These are phyloP conservation scores for Chenopodium album DNA, from an alignment of 148 eudicot genomes.

Conservation along the genomic window DNA sequence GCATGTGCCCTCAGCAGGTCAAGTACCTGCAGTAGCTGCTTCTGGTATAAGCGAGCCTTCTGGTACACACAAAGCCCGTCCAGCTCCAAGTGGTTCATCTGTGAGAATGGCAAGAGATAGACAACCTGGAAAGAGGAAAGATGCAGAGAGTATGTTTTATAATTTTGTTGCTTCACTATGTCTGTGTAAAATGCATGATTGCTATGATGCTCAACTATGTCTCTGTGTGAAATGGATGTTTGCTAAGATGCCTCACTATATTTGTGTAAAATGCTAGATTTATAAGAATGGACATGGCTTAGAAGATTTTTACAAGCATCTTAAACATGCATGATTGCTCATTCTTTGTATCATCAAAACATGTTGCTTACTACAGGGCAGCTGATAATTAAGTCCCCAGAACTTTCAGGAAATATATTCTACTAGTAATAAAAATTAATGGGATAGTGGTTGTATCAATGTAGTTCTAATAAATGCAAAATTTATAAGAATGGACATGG, in stretches of 20 bases:
- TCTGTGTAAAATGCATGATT: too few species aligned
- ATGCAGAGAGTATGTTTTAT: slow-evolving; percentile 55
- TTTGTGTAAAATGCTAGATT: too few species aligned
- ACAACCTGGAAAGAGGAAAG: slow-evolving; percentile 68
- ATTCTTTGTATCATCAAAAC: not conserved
- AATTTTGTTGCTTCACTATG: slow-evolving; percentile 11
- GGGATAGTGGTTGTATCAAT: not conserved
- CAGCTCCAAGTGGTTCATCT: slow-evolving; percentile 51
- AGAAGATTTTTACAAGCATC: not conserved
- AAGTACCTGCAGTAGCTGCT: slow-evolving; percentile 43
- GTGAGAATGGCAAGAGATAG: slow-evolving; percentile 54
- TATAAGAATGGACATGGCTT: not conserved
- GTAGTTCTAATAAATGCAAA: not conserved
- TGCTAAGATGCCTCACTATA: too few species aligned
- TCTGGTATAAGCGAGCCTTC: slow-evolving; percentile 65
- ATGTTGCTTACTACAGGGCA: not conserved
- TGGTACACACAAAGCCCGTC: slow-evolving; percentile 58
- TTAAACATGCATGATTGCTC: not conserved
- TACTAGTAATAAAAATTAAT: not conserved
- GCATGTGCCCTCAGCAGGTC: slow-evolving; percentile 29
- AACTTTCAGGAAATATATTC: not conserved
- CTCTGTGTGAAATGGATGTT: too few species aligned
- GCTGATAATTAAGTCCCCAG: not conserved
- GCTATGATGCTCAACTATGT: not conserved
- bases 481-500: not conserved